Evolutionary conservation across 2,329 filamentous ascomycete species (phyloP), one percentile per base, ranked within the genome.

Genomic region (Neocucurbitaria cava): DNA sequence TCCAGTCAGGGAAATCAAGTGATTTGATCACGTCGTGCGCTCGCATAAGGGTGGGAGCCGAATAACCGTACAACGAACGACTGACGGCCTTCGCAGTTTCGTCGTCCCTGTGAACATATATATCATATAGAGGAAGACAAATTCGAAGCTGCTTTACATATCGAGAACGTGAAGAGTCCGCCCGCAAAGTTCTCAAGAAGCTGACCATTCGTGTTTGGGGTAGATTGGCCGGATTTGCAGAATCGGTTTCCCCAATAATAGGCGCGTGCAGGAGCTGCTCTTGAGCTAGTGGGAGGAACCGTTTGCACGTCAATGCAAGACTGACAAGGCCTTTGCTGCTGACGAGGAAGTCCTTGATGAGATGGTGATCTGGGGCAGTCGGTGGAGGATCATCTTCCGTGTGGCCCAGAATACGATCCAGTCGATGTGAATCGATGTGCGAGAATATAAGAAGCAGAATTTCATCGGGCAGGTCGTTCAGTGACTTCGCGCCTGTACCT

Each of bases 281-380:
- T 35, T 42, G 51, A 33, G 50, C 39, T n/a, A 64, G 11, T 17
- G 45, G 24, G 4, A 48, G 38, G 20, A 64, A 61, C 26, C 53
- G 30, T 21, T 49, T 53, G 31, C 46, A 61, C 10, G 58, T 56
- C n/a, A 61, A 52, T n/a, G 61, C 52, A 23, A 64, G 45, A 41
- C 42, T 50, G n/a, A 24, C 39, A 1, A 59, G 46, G 23, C 50
- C 35, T 20, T 35, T 26, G 21, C 43, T 56, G 23, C 31, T 20
- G 15, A 28, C 9, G 8, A 49, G 40, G 30, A 56, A 59, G 31
- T 59, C 56, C 15, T 23, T 15, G 18, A 61, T 41, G 11, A 64
- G 46, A 23, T 45, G 47, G 1, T 46, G 9, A 35, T 59, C 53
- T 33, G 52, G 46, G 5, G 31, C 31, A 11, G 21, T 49, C 15